A percentile compares a stretch with the other conserved stretches of the same genome.
phyloP scores from a whole-genome alignment of 108 stramenopile species.

The Mediolabrus comicus region DNA sequence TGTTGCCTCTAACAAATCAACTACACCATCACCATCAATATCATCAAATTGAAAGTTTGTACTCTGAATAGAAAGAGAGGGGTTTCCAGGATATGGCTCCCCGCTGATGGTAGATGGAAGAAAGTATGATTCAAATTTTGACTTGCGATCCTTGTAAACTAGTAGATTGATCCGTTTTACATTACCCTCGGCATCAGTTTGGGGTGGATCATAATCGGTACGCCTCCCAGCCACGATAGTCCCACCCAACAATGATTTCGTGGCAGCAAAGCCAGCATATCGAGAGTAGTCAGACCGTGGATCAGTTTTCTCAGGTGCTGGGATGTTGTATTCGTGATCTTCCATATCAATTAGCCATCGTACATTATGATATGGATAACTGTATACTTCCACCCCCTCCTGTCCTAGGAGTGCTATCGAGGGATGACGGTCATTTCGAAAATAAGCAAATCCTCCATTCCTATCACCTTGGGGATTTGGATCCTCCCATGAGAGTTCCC shows the following conservation, averaged over 20 bases:
- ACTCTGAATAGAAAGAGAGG: neutral
- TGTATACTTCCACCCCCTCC: conserved; percentile 6
- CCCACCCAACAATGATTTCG: neutral
- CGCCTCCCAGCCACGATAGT: conserved; percentile 11
- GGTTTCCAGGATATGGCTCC: conserved; percentile 14
- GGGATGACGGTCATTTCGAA: neutral
- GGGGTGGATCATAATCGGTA: conserved; percentile 11
- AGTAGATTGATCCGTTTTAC: conserved; percentile 1
- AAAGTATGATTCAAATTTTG: neutral
- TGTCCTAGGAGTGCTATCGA: conserved; percentile 7
- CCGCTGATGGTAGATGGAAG: conserved; percentile 5
- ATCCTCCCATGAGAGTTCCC: neutral
- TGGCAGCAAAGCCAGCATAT: conserved; percentile 13
- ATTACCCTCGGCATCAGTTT: neutral
- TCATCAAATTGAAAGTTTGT: conserved; percentile 17
- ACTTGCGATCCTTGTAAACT: neutral
- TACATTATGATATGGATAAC: neutral
- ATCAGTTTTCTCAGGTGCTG: neutral
- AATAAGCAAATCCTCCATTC: conserved; percentile 18
- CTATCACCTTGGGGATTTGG: conserved; percentile 3
- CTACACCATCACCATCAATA: conserved; percentile 10
- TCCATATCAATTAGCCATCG: neutral
- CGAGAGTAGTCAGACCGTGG: conserved; percentile 6
- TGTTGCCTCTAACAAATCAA: conserved; percentile 18
- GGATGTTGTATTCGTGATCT: neutral